A percentile compares a stretch with the other conserved stretches of the same genome.
These are phyloP conservation scores for Ustilago sp. DNA, from an alignment of 1,284 basidiomycete genomes.

Conservation along the genomic window DNA sequence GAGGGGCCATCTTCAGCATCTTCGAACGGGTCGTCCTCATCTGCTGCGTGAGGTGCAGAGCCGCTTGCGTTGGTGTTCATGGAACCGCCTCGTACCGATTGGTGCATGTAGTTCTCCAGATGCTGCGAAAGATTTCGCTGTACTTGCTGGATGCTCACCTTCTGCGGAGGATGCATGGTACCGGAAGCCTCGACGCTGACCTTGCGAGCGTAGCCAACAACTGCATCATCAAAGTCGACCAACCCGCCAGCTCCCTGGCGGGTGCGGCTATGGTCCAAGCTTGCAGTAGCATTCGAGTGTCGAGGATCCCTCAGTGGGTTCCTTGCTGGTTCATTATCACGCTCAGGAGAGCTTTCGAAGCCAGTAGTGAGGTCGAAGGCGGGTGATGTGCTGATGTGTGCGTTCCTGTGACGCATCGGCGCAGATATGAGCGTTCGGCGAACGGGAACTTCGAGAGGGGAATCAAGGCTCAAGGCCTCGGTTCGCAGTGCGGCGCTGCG, in stretches of 20 bases:
- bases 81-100: slow-evolving; percentile 14
- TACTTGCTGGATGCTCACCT: slow-evolving; percentile 42
- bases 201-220: slow-evolving; percentile 47
- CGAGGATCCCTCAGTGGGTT: slow-evolving; percentile 13
- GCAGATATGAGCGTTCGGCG: slow-evolving; percentile 35
- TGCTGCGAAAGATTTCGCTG: slow-evolving; percentile 51
- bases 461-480: slow-evolving; percentile 34
- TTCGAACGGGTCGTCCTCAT: slow-evolving; percentile 51
- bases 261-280: slow-evolving; percentile 12
- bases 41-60: neutral
- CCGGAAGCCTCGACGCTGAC: slow-evolving; percentile 44
- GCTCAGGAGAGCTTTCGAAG: slow-evolving; percentile 44
- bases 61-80: slow-evolving; percentile 25
- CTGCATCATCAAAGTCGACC: slow-evolving; percentile 38
- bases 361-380: slow-evolving; percentile 53
- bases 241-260: slow-evolving; percentile 15
- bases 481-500: slow-evolving; percentile 16
- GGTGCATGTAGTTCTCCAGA: slow-evolving; percentile 39
- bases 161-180: slow-evolving; percentile 28
- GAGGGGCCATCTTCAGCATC: slow-evolving; percentile 55
- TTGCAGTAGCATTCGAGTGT: slow-evolving; percentile 2
- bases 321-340: slow-evolving; percentile 17
- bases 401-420: slow-evolving; percentile 60
- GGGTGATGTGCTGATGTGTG: slow-evolving; percentile 59
- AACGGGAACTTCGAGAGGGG: slow-evolving; percentile 49